Evolutionary conservation across 805 yeast species (phyloP), one percentile per base, ranked within the genome.

Genomic region (Myxozyma nipponensis): DNA sequence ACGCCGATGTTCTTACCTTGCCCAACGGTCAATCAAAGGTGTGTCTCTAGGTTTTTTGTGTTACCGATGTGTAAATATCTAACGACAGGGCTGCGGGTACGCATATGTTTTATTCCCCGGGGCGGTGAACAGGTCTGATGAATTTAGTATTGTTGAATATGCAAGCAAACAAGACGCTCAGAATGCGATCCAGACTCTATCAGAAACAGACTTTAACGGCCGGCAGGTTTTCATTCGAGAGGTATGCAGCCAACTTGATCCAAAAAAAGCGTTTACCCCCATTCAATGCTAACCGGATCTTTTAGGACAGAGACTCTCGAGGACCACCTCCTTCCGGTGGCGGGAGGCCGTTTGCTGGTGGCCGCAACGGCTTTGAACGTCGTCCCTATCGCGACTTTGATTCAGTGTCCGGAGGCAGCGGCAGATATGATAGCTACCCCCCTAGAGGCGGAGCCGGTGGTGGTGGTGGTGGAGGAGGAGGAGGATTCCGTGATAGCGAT

Each of bases 161-260:
- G 72, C 80, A 10, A 72, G 72, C 50, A 74, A 74, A 52, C 82
- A 77, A 17, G 84, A 81, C 49, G 96, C 87, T 4, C 75, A 73
- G 42, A 74, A 71, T 22, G 96, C 96, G 10, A 86, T 89, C 61
- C 69, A 73, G 47, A 74, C 78, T 60, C 83, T 75, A 62, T 84
- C 86, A 68, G 82, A 86, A 63, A 73, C 81, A 26, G 73, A 72
- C 32, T 77, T 82, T 56, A 69, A 73, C 63, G 95, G 88, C 13
- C 82, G 97, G 67, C 83, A 80, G 61, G 84, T 89, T 39, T 88
- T 84, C 67, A 95, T 90, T 7, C 82, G 97, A 71, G 95, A 84
- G 66, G 95, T 60, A 58, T 7, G 39, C 24, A 13, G 23, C 9
- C 18, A 6, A 9, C 23, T 38, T n/a, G 10, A n/a, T n/a, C n/a